Evolutionary conservation across 345 rosid species (phyloP), one percentile per base, ranked within the genome.

Genomic region (Lepidium aucheri): DNA sequence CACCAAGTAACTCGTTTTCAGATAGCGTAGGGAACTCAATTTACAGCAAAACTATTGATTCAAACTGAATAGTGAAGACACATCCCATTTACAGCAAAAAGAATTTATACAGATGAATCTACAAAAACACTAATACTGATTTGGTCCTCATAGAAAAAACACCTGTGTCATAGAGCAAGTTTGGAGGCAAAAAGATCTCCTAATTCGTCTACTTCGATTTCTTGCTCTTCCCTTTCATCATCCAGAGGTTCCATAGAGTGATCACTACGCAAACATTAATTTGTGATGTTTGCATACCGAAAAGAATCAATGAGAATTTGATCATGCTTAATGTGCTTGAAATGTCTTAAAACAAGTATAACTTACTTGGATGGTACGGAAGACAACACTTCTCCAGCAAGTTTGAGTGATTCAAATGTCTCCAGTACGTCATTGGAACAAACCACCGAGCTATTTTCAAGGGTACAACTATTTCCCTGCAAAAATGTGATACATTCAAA

Each of bases 341-440:
- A 13, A 49, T 22, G 28, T 49, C 14, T 32, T 38, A 39, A 50
- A 26, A 9, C 35, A 68, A 28, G 24, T 11, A 3, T 32, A 42
- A 50, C 68, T 43, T 70, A 70, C 74, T 61, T 42, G 18, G 46
- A 53, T n/a, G 50, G 59, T 39, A 9, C 59, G 16, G 34, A 30
- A 59, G 42, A n/a, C 24, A 49, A 16, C 9, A 26, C 47, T 57
- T 58, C 73, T 6, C 2, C 59, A 22, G 3, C 44, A 39, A 49
- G 35, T 34, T 60, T 51, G 67, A 51, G 43, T 58, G 73, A 40
- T 60, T 15, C 60, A 39, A 59, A 30, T 14, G 40, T 51, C 12
- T 40, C 50, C 40, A 33, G 41, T 41, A 41, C 52, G 2, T 32
- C 26, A 6, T 26, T 41, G 7, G 53, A 42, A 40, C 53, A 42